A percentile compares a stretch with the other conserved stretches of the same genome.
These are phyloP conservation scores for Alnus rubra DNA, from an alignment of 306 rosid genomes.

Conservation along the genomic window DNA sequence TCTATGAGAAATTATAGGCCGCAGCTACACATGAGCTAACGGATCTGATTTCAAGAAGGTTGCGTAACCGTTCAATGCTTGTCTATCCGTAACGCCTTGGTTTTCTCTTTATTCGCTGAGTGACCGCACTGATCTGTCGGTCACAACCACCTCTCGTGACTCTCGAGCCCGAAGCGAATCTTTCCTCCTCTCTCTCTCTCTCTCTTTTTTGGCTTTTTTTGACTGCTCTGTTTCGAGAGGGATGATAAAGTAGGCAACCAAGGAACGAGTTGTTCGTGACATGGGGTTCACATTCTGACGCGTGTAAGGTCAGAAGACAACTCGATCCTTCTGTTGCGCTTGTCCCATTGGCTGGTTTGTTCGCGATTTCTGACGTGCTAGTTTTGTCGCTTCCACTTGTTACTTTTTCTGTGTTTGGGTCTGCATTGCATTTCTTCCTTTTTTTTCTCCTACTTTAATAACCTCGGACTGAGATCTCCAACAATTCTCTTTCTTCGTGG, in stretches of 20 bases:
- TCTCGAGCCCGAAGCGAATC: slow-evolving; percentile 11
- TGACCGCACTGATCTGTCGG: slow-evolving; percentile 19
- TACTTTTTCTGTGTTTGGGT: no score
- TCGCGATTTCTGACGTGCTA: not conserved
- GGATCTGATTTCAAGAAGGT: no score
- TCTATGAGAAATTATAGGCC: no score
- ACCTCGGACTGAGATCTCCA: no score
- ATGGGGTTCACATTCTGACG: not conserved
- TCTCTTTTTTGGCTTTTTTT: not conserved
- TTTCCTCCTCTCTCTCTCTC: not conserved
- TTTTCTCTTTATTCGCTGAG: not conserved
- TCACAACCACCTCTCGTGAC: slow-evolving; percentile 10
- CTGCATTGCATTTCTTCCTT: no score
- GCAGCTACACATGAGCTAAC: no score
- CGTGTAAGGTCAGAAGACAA: not conserved
- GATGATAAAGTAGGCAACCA: not conserved
- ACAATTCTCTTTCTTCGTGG: no score
- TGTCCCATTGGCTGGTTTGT: not conserved
- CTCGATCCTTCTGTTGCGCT: not conserved
- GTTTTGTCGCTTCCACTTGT: not conserved
- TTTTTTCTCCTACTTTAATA: no score
- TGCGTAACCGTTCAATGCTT: not conserved
- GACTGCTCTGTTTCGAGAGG: not conserved
- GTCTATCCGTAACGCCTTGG: not conserved
- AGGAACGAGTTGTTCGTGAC: not conserved